Evolutionary conservation across 257 asterid genomes (phyloP), one percentile per base, ranked within the genome.

Genomic region (Linderniella brevidens): DNA sequence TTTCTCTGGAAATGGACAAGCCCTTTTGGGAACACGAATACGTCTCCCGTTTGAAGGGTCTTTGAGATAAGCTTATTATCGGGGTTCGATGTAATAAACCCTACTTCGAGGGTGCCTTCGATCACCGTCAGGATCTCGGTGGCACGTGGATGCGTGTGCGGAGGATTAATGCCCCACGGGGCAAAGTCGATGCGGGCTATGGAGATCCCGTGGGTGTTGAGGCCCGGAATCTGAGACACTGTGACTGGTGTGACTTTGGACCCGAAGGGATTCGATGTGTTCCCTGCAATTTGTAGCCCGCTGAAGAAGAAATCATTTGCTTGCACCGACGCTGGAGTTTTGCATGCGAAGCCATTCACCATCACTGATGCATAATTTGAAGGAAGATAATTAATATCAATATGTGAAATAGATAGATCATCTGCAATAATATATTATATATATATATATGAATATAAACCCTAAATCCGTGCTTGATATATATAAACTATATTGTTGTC

Each of bases 91-190:
- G 43, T 58, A 15, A 61, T 42, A 47, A 61, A 54, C 32, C 64
- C 61, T n/a, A 37, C 56, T 17, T 61, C 57, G 29, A 61, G 36
- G 40, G 20, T 44, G 38, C 61, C 66, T 54, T 61, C 60, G 13
- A 55, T 7, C 10, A 61, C 48, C 0, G 52, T 44, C 15, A 60
- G 18, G 4, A 60, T 25, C 36, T 60, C 65, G 7, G 59, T 44
- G 50, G 65, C 56, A 0, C 52, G 61, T 7, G 66, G 66, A 55
- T 25, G 32, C 32, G 32, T 25, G 32, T 25, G 32, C 32, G 32
- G 61, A 16, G 66, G 66, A 25, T 19, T 50, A 4, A 49, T 5
- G 3, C 66, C 61, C 35, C 61, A 44, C 17, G 61, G 45, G n/a
- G 32, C 32, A 6, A 25, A 25, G 6, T 25, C 32, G 32, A 25